phyloP scores from a whole-genome alignment of 768 basidiomycete genomes.

The Ramaria sp. region DNA sequence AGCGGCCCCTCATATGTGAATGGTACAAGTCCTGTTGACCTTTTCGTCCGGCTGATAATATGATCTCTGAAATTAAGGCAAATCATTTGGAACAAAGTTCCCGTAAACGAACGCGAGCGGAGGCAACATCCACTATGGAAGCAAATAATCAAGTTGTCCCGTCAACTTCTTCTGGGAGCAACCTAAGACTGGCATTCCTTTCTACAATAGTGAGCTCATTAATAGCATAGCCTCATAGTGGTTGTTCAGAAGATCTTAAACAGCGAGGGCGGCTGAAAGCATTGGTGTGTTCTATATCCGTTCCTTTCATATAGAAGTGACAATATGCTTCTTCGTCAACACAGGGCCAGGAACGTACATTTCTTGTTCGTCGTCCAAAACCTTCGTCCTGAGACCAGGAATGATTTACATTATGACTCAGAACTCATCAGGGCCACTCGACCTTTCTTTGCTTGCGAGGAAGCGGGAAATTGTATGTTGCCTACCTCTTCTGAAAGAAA shows the following conservation, averaged over 20 bases:
- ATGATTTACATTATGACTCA: neutral
- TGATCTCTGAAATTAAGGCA: no score
- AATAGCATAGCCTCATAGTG: neutral
- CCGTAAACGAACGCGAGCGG: no score
- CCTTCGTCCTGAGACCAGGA: neutral
- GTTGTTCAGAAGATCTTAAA: neutral
- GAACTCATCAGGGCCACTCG: neutral
- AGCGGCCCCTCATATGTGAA: no score
- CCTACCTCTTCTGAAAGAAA: neutral
- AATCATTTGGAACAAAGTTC: no score
- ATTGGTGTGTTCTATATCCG: neutral
- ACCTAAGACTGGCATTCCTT: no score
- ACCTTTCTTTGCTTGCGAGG: neutral
- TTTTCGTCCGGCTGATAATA: no score
- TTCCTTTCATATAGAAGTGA: no score
- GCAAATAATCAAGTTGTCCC: no score
- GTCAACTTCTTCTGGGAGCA: no score
- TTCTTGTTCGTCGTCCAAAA: neutral
- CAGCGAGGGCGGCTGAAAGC: neutral
- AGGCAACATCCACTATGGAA: no score
- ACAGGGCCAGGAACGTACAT: neutral
- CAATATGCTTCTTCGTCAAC: no score
- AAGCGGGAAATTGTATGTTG: neutral
- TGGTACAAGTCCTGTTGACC: no score
- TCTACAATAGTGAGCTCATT: neutral